A percentile compares a stretch with the other conserved stretches of the same genome.
These are phyloP conservation scores for Eragrostis tef DNA, from an alignment of 202 grass and related monocot genomes.

Conservation along the genomic window DNA sequence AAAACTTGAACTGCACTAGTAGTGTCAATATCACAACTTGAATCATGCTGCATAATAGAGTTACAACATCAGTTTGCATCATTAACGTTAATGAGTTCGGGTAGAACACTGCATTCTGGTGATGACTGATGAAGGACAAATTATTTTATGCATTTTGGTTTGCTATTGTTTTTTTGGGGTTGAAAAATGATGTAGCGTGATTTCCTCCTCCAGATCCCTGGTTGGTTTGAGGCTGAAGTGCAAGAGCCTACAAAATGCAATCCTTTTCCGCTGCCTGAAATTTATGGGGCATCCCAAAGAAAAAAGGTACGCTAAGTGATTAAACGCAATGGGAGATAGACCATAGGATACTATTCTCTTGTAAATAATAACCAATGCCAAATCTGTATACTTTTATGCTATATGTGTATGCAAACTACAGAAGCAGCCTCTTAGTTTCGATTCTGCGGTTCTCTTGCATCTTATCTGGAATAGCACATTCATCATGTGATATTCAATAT, in stretches of 20 bases:
- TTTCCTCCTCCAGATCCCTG: conserved; percentile 75
- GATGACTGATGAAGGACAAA: neutral
- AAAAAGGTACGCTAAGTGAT: conserved; percentile 68
- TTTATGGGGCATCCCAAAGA: conserved; percentile 69
- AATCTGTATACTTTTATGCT: neutral
- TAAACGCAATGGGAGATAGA: conserved; percentile 24
- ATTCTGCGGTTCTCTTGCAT: neutral
- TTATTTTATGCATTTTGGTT: neutral
- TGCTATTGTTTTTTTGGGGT: neutral
- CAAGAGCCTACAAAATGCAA: conserved; percentile 62
- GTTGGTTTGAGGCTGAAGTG: conserved; percentile 65
- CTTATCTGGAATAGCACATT: neutral
- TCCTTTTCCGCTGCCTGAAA: conserved; percentile 86
- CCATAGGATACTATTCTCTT: conserved; percentile 3
- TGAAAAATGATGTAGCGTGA: conserved; percentile 6
- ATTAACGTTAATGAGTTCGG: conserved; percentile 1
- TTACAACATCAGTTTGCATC: neutral
- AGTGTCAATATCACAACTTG: conserved; percentile 1
- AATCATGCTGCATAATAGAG: neutral
- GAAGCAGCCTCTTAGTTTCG: neutral
- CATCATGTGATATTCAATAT: neutral
- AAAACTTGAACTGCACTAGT: neutral
- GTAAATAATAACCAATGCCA: conserved; percentile 19
- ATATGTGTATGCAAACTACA: neutral
- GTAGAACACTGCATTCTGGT: neutral